Conservation (phyloP, 1,284 basidiomycete species). For the Ustilago esculenta region DNA sequence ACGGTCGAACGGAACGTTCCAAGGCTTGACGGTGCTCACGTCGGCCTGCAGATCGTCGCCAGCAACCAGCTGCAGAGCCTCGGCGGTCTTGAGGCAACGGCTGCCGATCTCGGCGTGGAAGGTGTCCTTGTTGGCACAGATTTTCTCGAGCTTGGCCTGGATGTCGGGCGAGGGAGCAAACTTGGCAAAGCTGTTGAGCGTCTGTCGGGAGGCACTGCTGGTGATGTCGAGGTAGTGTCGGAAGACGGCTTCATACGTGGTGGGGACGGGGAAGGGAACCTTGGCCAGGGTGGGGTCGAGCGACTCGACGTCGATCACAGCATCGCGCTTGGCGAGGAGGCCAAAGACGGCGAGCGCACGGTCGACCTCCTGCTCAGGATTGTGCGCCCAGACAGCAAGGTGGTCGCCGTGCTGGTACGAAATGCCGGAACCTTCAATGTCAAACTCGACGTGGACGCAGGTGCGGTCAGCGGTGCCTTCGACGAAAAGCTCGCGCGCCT, state of each 20-base stretch:
- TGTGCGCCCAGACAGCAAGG: conserved; percentile 95
- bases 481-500: conserved; percentile 85
- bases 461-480: conserved; percentile 78
- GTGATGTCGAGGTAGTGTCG: conserved; percentile 97
- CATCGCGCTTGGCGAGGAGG: conserved; percentile 75
- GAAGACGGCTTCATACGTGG: conserved; percentile 91
- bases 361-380: conserved; percentile 89
- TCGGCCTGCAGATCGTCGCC: conserved; percentile 77
- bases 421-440: conserved; percentile 92
- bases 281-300: conserved; percentile 97
- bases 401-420: conserved; percentile 99
- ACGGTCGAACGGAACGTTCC: conserved; percentile 96
- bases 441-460: conserved; percentile 94
- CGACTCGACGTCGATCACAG: conserved; percentile 85
- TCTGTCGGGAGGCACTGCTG: conserved; percentile 90
- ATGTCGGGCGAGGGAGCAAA: conserved; percentile 86
- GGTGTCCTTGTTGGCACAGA: conserved; percentile 86
- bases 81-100: conserved; percentile 87
- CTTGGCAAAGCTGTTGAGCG: conserved; percentile 84
- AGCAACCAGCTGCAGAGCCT: conserved; percentile 85
- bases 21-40: conserved; percentile 77
- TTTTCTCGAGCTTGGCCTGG: conserved; percentile 76
- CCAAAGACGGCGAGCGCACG: conserved; percentile 87
- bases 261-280: conserved; percentile 97
- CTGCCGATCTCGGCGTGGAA: conserved; percentile 80